Evolutionary conservation across 345 rosid species (phyloP).

Genomic region (Brassica rapa): DNA sequence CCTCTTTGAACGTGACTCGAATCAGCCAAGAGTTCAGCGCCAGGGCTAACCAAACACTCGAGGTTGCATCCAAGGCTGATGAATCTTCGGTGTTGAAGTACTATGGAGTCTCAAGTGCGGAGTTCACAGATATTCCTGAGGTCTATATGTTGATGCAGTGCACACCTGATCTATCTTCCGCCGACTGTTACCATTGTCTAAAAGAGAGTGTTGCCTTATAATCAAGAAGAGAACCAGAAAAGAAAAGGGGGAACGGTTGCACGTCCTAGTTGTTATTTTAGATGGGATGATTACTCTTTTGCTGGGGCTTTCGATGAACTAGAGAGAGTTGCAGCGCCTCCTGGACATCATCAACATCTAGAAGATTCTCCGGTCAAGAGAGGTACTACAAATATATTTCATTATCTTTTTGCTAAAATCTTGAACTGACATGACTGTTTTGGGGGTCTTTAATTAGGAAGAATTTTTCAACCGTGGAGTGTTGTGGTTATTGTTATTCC

Average conservation of each 20-base stretch:
- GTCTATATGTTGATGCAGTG: constrained; percentile 55
- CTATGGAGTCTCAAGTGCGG: constrained; percentile 42
- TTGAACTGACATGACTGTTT: not conserved
- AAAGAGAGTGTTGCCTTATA: not conserved
- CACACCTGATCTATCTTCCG: constrained; percentile 53
- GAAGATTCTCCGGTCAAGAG: constrained; percentile 14
- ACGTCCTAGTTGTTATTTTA: constrained; percentile 50
- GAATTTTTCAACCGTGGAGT: constrained; percentile 33
- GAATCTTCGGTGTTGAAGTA: constrained; percentile 44
- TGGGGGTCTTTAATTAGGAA: constrained; percentile 15
- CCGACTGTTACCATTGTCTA: constrained; percentile 44
- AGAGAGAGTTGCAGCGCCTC: constrained; percentile 31
- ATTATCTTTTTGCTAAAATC: not conserved
- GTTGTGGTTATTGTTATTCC: constrained; percentile 36
- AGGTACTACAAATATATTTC: constrained; percentile 22
- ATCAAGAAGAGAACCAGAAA: constrained; percentile 27
- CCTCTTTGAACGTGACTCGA: constrained; percentile 11
- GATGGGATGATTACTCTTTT: constrained; percentile 32
- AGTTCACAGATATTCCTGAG: not conserved
- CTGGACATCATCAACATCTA: constrained; percentile 24
- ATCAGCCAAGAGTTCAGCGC: constrained; percentile 39
- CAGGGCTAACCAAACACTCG: constrained; percentile 29
- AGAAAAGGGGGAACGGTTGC: constrained; percentile 41
- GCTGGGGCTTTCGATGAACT: not conserved
- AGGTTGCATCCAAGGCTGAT: constrained; percentile 29